These are phyloP conservation scores for Trichoderma polysporum DNA, from an alignment of 2,329 filamentous ascomycete species.

Conservation along the genomic window DNA sequence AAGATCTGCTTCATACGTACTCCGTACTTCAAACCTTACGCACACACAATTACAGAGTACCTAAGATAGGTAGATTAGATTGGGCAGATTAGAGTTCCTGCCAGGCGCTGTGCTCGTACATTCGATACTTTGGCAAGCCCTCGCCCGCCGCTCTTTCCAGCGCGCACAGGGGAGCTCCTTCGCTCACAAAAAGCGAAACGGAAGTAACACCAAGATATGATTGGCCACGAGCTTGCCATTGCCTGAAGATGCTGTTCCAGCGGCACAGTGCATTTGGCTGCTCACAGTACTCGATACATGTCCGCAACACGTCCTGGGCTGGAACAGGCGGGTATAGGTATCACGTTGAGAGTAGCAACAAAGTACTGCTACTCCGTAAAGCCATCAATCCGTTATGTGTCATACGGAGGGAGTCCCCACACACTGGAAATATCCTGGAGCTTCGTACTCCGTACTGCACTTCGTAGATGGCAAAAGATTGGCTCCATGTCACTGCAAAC, in stretches of 20 bases:
- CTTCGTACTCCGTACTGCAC: too few species aligned
- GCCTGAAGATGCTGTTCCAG: not conserved
- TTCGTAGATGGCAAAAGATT: not conserved
- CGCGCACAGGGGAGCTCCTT: not conserved
- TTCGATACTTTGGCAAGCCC: not conserved
- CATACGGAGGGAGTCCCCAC: too few species aligned
- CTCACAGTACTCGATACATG: not conserved
- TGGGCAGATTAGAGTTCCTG: not conserved
- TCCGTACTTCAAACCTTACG: not conserved
- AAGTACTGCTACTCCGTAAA: not conserved
- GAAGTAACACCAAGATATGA: not conserved
- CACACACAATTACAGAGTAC: not conserved
- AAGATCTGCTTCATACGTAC: not conserved
- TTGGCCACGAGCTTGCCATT: not conserved
- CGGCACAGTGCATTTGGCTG: not conserved
- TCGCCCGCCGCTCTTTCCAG: slow-evolving; percentile 12
- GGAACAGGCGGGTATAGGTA: too few species aligned
- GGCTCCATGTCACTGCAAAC: not conserved
- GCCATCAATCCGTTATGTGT: too few species aligned
- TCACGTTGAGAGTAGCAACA: not conserved
- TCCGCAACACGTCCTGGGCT: not conserved
- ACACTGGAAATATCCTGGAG: not conserved
- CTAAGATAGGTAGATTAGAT: too few species aligned
- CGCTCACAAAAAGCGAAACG: not conserved
- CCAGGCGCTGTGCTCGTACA: too few species aligned